Evolutionary conservation across 352 stramenopile species (phyloP), one percentile per base, ranked within the genome.

Genomic region (Thraustochytrium sp.): DNA sequence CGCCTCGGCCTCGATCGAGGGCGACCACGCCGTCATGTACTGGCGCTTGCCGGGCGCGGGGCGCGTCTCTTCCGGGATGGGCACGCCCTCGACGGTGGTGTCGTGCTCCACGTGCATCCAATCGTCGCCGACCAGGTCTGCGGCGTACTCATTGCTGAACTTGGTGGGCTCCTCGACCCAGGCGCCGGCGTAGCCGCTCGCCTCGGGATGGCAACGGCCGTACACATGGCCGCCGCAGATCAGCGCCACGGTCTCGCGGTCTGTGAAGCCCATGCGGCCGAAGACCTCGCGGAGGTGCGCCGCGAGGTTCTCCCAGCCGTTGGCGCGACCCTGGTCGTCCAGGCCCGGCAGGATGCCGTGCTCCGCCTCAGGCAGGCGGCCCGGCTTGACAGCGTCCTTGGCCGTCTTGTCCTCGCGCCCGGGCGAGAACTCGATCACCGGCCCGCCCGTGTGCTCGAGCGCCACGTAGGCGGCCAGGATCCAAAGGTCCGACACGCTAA

Each of bases 161-260:
- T 65, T 76, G 82, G 82, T 84, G n/a, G 54, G 77, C 37, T 64
- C 36, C 75, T 85, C 75, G 26, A 86, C 73, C 92, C 92, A 96
- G 64, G 92, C 92, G n/a, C 95, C 95, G 84, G 89, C 95, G 89
- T 96, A 98, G 82, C 95, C 96, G 78, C 88, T 96, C 46, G 89
- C 89, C 83, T 97, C 92, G 0, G 93, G 91, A 89, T 99, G 97
- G 90, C 95, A 98, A 44, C 94, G 92, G 26, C 88, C 61, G 16
- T 96, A 96, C 56, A 99, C 92, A 3, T 96, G 94, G 89, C 99
- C 96, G 2, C 95, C 96, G 31, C 97, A 96, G 16, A 96, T 84
- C 0, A 99, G 90, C 16, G 96, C 95, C 9, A 99, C 97, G 87
- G 98, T 98, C 86, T 99, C 96, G 63, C 92, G 89, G 88, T 99